Evolutionary conservation across 805 yeast species (phyloP).

Genomic region (Yamadazyma ubonensis): DNA sequence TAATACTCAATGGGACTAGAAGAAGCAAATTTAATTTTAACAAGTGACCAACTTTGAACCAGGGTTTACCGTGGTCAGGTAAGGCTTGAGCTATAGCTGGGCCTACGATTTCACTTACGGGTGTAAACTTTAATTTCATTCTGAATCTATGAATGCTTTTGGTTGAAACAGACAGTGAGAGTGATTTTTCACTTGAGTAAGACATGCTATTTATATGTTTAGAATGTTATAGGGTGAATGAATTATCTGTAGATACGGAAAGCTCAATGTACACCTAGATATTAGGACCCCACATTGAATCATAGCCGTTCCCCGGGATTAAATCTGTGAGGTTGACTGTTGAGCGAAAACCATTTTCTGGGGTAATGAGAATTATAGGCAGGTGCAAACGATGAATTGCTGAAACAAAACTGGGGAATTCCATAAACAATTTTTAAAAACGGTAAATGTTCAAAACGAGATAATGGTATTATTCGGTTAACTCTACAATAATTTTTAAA

Average conservation of each 20-base stretch:
- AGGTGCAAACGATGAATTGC: no score
- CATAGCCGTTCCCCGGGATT: slow-evolving; percentile 4
- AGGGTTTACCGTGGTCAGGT: slow-evolving; percentile 16
- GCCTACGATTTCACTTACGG: slow-evolving; percentile 17
- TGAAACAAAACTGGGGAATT: no score
- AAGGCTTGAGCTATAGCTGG: slow-evolving; percentile 18
- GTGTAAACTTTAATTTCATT: slow-evolving; percentile 14
- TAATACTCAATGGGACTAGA: slow-evolving; percentile 21
- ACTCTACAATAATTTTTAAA: no score
- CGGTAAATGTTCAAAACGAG: no score
- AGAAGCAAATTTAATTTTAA: slow-evolving; percentile 16
- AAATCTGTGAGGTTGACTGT: slow-evolving; percentile 6
- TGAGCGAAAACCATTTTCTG: slow-evolving; percentile 1
- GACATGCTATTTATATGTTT: not conserved
- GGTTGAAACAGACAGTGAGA: not conserved
- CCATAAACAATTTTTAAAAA: no score
- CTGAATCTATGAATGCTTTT: not conserved
- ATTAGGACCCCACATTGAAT: slow-evolving; percentile 5
- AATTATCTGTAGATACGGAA: not conserved
- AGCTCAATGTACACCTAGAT: slow-evolving; percentile 1
- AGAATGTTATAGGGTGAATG: not conserved
- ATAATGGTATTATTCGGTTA: no score
- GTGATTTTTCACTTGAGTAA: not conserved
- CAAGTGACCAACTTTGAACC: slow-evolving; percentile 14
- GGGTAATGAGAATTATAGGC: no score